These are phyloP conservation scores for Mollisiaceae sp. DNA, from an alignment of 2,329 filamentous ascomycete species.

Conservation along the genomic window DNA sequence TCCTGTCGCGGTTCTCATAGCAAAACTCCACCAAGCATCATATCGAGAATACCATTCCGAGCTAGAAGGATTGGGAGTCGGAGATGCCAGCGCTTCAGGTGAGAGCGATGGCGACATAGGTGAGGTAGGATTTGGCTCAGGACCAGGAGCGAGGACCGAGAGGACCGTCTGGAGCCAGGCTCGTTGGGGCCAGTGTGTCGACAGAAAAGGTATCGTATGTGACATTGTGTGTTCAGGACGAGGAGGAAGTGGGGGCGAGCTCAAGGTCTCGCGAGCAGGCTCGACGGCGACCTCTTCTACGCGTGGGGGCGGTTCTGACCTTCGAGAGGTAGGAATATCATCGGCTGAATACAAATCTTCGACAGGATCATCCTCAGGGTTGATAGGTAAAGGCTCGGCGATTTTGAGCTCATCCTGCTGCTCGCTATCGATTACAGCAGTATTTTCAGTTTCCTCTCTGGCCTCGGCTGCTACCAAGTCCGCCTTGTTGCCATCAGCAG, in stretches of 20 bases:
- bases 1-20: not conserved
- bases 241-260: not conserved
- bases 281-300: not conserved
- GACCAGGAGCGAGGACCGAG: not conserved
- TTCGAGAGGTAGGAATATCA: not conserved
- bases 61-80: not conserved
- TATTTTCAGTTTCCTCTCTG: not conserved
- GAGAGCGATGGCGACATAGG: not conserved
- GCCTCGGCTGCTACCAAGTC: not conserved
- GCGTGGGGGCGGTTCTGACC: not conserved
- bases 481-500: no score
- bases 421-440: not conserved
- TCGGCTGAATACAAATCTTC: not conserved
- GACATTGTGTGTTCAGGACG: not conserved
- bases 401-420: no score
- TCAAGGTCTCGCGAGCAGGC: not conserved
- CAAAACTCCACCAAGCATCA: conserved; percentile 7
- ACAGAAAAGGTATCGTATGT: not conserved
- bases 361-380: not conserved
- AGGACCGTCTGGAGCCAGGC: not conserved
- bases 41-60: conserved; percentile 8
- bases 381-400: not conserved
- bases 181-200: conserved; percentile 1
- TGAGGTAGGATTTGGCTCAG: not conserved
- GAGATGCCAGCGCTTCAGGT: not conserved